Percentiles rank a stretch among this genome's conserved stretches.
These are phyloP conservation scores for Lentinula detonsa DNA, from an alignment of 768 basidiomycete genomes.

Conservation along the genomic window DNA sequence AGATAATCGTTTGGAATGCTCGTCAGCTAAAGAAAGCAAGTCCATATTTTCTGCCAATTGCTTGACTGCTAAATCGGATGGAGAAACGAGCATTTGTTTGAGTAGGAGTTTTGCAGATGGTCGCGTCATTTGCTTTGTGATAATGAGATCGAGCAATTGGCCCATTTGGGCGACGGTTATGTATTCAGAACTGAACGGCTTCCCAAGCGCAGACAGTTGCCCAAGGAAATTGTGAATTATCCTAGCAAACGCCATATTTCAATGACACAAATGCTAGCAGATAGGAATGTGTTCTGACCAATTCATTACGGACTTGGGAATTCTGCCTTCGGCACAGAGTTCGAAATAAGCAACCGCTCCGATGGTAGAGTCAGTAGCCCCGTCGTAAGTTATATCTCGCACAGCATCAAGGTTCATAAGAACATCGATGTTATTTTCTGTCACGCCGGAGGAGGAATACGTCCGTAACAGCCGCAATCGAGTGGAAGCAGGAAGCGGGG, in stretches of 20 bases:
- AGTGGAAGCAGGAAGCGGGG: slow-evolving; percentile 69
- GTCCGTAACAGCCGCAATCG: slow-evolving; percentile 46
- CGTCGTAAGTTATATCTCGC: slow-evolving; percentile 58
- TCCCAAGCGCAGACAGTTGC: slow-evolving; percentile 54
- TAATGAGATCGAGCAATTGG: slow-evolving; percentile 72
- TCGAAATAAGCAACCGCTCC: slow-evolving; percentile 82
- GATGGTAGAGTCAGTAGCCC: slow-evolving; percentile 25
- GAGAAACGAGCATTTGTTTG: slow-evolving; percentile 54
- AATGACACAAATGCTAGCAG: slow-evolving; percentile 8
- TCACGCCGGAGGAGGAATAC: slow-evolving; percentile 42
- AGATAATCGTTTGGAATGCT: slow-evolving; percentile 11
- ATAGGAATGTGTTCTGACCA: slow-evolving; percentile 48
- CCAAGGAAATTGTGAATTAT: slow-evolving; percentile 85
- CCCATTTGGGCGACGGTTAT: slow-evolving; percentile 59
- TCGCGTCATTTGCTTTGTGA: slow-evolving; percentile 66
- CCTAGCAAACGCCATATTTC: slow-evolving; percentile 40
- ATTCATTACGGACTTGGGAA: slow-evolving; percentile 73
- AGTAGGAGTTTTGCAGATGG: slow-evolving; percentile 76
- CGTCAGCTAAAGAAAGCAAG: slow-evolving; percentile 31
- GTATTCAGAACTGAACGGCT: slow-evolving; percentile 51
- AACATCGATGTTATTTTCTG: slow-evolving; percentile 64
- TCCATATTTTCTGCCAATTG: slow-evolving; percentile 45
- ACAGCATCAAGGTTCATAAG: slow-evolving; percentile 69
- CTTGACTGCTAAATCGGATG: slow-evolving; percentile 27
- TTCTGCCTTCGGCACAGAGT: slow-evolving; percentile 46